Evolutionary conservation across 345 rosid genomes (phyloP).

Genomic region (Sonneratia caseolaris): DNA sequence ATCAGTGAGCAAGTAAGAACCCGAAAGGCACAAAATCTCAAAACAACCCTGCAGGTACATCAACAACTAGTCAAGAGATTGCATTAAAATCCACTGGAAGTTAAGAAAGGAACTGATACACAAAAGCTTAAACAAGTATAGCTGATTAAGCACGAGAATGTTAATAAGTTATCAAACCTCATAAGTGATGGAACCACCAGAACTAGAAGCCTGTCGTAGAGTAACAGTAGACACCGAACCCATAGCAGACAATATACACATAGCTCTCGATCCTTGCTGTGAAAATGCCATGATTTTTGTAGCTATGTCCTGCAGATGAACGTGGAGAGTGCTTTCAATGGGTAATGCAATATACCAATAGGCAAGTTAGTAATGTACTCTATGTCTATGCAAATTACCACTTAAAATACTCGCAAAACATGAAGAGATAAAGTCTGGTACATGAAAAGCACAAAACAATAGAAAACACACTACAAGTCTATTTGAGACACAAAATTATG

Average conservation of each 20-base stretch:
- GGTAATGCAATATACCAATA: background rate
- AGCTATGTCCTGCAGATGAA: slow-evolving; percentile 57
- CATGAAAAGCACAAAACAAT: background rate
- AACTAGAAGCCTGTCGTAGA: slow-evolving; percentile 65
- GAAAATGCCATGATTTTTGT: slow-evolving; percentile 68
- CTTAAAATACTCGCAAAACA: background rate
- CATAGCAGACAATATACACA: slow-evolving; percentile 77
- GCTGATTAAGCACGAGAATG: no score
- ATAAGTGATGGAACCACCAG: slow-evolving; percentile 71
- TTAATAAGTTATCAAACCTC: slow-evolving; percentile 48
- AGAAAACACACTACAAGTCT: background rate
- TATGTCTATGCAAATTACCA: background rate
- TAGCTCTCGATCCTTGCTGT: slow-evolving; percentile 80
- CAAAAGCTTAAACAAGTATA: no score
- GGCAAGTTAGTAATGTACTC: background rate
- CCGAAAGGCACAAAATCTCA: slow-evolving; percentile 78
- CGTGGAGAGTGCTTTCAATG: background rate
- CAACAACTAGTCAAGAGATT: background rate
- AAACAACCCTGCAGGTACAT: slow-evolving; percentile 64
- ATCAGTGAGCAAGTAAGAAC: slow-evolving; percentile 47
- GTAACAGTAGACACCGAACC: slow-evolving; percentile 89
- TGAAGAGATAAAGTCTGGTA: background rate
- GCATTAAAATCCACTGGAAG: background rate
- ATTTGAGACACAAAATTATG: background rate
- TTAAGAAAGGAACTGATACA: no score